A percentile compares a stretch with the other conserved stretches of the same genome.
These are phyloP conservation scores for Onygenales sp. DNA, from an alignment of 2,329 filamentous ascomycete species.

Conservation along the genomic window DNA sequence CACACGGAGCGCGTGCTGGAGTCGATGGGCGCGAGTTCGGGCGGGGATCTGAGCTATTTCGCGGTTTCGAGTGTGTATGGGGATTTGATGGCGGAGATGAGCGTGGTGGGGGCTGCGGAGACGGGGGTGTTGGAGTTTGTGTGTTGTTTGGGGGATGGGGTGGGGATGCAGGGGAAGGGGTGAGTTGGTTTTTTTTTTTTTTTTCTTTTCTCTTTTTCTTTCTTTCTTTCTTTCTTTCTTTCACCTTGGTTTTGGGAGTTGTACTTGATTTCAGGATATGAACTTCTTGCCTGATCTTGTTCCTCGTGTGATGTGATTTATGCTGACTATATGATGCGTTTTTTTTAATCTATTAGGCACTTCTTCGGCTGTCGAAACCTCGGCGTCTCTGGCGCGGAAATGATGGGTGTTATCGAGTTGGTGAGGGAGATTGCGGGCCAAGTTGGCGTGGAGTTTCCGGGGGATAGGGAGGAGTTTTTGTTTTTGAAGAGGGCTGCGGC, in stretches of 20 bases:
- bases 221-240: not conserved
- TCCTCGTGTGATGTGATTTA: not conserved
- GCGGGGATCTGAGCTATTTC: slow-evolving; percentile 19
- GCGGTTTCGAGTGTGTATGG: slow-evolving; percentile 20
- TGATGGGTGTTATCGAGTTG: slow-evolving; percentile 13
- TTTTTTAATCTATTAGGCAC: slow-evolving; percentile 9
- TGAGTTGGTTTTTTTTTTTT: slow-evolving; percentile 8
- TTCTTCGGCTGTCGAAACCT: slow-evolving; percentile 20
- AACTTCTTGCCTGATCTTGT: not conserved
- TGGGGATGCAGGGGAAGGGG: slow-evolving; percentile 21
- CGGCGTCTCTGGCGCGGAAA: slow-evolving; percentile 12
- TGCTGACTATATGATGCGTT: not conserved
- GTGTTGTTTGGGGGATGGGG: slow-evolving; percentile 19
- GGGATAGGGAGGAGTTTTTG: slow-evolving; percentile 1
- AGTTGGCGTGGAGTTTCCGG: slow-evolving; percentile 3
- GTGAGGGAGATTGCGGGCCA: slow-evolving; percentile 14
- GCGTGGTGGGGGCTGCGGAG: slow-evolving; percentile 15
- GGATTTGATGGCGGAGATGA: slow-evolving; percentile 18
- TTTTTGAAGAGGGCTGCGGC: slow-evolving; percentile 7
- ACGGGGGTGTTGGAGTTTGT: slow-evolving; percentile 22
- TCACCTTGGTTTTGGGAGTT: not conserved
- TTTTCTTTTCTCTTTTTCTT: not conserved
- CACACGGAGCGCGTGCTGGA: slow-evolving; percentile 17
- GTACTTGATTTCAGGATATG: not conserved
- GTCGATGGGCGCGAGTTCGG: slow-evolving; percentile 17